Evolutionary conservation across 2,329 filamentous ascomycete genomes (phyloP), one percentile per base, ranked within the genome.

Genomic region (Penicillium thymicola): DNA sequence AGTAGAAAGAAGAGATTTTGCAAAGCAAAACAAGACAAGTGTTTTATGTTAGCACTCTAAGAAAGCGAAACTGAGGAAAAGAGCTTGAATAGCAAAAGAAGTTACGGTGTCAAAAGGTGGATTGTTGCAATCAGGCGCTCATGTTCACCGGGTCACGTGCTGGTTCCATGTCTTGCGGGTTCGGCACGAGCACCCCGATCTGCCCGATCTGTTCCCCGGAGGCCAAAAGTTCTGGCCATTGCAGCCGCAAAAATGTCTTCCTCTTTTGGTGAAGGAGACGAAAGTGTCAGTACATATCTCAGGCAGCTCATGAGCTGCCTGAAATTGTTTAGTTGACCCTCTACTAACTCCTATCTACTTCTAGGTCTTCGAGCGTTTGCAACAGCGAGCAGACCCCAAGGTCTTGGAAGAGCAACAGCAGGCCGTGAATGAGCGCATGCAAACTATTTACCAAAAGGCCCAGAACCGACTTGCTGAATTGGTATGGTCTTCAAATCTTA

Each of bases 391-490:
- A 59, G 83, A 89, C 72, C 79, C 83, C 25, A 80, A 82, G 66
- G 78, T 83, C 63, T 72, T 82, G 61, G 81, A 85, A 71, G 80
- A 84, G 68, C 80, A 83, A 61, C 79, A 86, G 65, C 79, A 82
- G 65, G 82, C 83, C 55, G 74, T 87, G 67, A 83, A 84, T 70
- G 82, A 83, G 66, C 79, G 83, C 49, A 76, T 84, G 23, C 76
- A 80, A 62, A 77, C 78, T 27, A 84, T 86, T 58, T 81, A 85
- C 61, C 78, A 83, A 64, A 85, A 84, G 70, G 82, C 85, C 21
- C 85, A 89, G 69, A 73, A 81, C 64, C 80, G 86, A 54, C 79
- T 89, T 54, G 80, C 79, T 37, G 85, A 89, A 71, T 74, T 91
- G 76, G 87, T 89, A 77, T 58, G 79, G 52, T 42, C 58, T 46